Evolutionary conservation across 345 rosid species (phyloP).

Genomic region (Microthlaspi erraticum): DNA sequence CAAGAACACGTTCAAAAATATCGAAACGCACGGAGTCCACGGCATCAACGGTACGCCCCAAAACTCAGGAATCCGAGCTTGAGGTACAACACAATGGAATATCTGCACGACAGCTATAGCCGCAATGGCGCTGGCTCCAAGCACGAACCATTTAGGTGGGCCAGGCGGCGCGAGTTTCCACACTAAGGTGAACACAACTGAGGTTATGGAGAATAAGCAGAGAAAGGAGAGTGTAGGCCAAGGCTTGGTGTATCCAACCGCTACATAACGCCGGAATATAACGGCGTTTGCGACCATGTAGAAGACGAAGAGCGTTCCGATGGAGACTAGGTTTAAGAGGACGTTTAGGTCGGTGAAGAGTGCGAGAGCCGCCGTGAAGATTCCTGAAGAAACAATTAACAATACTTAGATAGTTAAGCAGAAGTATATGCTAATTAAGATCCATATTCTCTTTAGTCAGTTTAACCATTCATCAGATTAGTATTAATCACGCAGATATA

Average conservation of each 20-base stretch:
- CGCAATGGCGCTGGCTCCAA: conserved; percentile 48
- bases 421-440: conserved; percentile 23
- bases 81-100: conserved; percentile 65
- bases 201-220: conserved; percentile 59
- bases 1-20: conserved; percentile 77
- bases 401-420: neutral
- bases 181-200: conserved; percentile 60
- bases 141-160: conserved; percentile 56
- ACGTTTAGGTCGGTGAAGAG: conserved; percentile 73
- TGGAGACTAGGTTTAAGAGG: conserved; percentile 76
- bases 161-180: conserved; percentile 64
- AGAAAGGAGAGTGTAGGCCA: conserved; percentile 81
- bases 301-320: conserved; percentile 90
- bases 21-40: conserved; percentile 79
- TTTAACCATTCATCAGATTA: conserved; percentile 7
- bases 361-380: conserved; percentile 81
- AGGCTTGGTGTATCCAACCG: conserved; percentile 59
- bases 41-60: conserved; percentile 98
- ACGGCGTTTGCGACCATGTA: conserved; percentile 94
- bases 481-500: conserved; percentile 25
- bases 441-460: conserved; percentile 22
- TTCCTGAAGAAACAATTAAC: conserved; percentile 54
- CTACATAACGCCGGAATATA: conserved; percentile 74
- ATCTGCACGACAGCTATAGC: conserved; percentile 59
- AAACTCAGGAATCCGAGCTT: conserved; percentile 73